Evolutionary conservation across 2,329 filamentous ascomycete species (phyloP), one percentile per base, ranked within the genome.

Genomic region (Periconia sp.): DNA sequence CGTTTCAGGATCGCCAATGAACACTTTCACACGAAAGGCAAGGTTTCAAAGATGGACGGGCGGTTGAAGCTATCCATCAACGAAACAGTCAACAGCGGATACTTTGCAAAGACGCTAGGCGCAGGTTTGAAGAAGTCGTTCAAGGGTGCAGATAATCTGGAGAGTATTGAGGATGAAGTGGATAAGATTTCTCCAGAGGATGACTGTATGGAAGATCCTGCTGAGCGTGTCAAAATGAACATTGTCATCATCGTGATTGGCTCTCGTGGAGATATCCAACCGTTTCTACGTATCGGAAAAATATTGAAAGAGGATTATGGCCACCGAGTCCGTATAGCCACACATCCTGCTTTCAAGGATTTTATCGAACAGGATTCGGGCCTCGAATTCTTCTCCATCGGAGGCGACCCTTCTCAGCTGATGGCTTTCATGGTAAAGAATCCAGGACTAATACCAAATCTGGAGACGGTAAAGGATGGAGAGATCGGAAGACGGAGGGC

Each of bases 361-460:
- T 90, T 92, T 56, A 82, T 92, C 1, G 80, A 89, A 57, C 78
- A 85, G 35, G 86, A 90, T 49, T 84, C 73, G 11, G 86, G 84
- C 0, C 76, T 92, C 0, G 88, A 92, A 56, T 92, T 92, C 71
- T 92, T 92, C 69, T 86, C 82, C 2, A 82, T 92, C 2, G 88
- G 88, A 1, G 89, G 89, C 2, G 85, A 92, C 56, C 89, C 89
- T 2, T 83, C 85, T 0, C 87, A 92, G 66, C 74, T 94, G 1
- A 92, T 92, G 89, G 85, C 87, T 0, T 92, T 91, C 66, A 92
- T 94, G 89, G 87, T 92, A 23, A 90, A 90, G 71, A 91, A 92
- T 57, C 87, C 78, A 1, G 87, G 88, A 4, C 77, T 92, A 66
- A 87, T 94, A 2, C 88, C 89, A 0, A 86, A 80, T 1, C 72